Base-by-base conservation (phyloP, 2,329 filamentous ascomycete genomes). In the Amauroascus niger region DNA sequence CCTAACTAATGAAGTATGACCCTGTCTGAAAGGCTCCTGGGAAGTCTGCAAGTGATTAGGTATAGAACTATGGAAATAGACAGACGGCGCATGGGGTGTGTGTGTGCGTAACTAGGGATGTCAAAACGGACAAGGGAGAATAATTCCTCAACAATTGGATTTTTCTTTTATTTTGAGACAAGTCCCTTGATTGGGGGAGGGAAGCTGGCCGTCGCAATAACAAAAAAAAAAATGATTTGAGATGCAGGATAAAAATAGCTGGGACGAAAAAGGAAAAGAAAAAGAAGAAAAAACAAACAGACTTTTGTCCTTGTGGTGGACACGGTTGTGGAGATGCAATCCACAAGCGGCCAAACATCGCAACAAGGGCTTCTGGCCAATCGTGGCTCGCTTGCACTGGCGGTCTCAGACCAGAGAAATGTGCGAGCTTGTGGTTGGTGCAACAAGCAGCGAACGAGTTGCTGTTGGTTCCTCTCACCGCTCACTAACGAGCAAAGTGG, bases 191-290 rank as follows among this genome's bases (percentile, higher is more conserved):
- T 45, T 43, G 39, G 49, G 24, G n/a, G 9, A 18, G 7, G 13
- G 16, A 26, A 3, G 18, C 26, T 45, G 50, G 50, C 43, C 22
- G 41, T 37, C 40, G 40, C 32, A 26, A 20, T 46, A 41, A 28
- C 2, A 16, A 52, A n/a, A n/a, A 45, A 13, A 45, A 44, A 33
- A 33, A 43, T 4, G 9, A 32, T 22, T 32, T 32, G 13, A 26
- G 18, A 43, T 26, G 18, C 11, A 24, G 20, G 41, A 45, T 52
- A 52, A 52, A 52, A 52, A 52, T 52, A 52, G 50, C 8, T 46
- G 28, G 32, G 33, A 37, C 24, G 32, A 46, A 18, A 24, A 46
- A 13, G 40, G 28, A 37, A 37, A 45, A 18, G 13, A 28, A 32
- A 32, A 22, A 30, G 14, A 26, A 30, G 33, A 51, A 43, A 43